A percentile compares a stretch with the other conserved stretches of the same genome.
phyloP scores from a whole-genome alignment of 2,329 filamentous ascomycete genomes.

The Calonectria pauciramosa region DNA sequence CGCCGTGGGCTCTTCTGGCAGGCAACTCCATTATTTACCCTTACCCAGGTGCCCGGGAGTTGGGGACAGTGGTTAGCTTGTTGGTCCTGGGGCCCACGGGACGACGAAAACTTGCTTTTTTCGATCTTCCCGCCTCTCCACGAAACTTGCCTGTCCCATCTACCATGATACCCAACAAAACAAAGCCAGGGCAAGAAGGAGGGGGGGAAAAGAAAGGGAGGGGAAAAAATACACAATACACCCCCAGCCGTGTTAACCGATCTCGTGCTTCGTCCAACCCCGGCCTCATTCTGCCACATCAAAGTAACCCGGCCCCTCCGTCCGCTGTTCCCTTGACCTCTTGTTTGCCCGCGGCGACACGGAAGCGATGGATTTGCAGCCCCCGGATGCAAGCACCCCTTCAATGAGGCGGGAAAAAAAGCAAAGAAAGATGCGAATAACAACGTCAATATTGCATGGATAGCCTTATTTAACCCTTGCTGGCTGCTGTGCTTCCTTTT shows the following conservation, averaged over 20 bases:
- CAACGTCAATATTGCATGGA: conserved; percentile 4
- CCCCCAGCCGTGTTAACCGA: conserved; percentile 26
- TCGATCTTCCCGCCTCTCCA: conserved; percentile 44
- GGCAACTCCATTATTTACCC: conserved; percentile 12
- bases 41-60: conserved; percentile 31
- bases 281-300: not conserved
- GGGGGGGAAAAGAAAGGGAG: not conserved
- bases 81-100: not conserved
- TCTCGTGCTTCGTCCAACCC: not conserved
- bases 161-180: conserved; percentile 30
- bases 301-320: conserved; percentile 4
- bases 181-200: not conserved
- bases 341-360: conserved; percentile 35
- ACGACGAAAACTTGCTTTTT: conserved; percentile 33
- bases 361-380: conserved; percentile 27
- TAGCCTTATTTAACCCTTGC: not conserved
- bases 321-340: conserved; percentile 25
- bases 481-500: not conserved
- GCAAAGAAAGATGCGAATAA: not conserved
- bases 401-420: not conserved
- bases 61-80: conserved; percentile 4
- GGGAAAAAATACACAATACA: not conserved
- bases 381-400: conserved; percentile 29
- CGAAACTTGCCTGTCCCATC: conserved; percentile 17
- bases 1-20: not conserved